A percentile compares a stretch with the other conserved stretches of the same genome.
These are phyloP conservation scores for Cordia subcordata DNA, from an alignment of 257 asterid species.

Conservation along the genomic window DNA sequence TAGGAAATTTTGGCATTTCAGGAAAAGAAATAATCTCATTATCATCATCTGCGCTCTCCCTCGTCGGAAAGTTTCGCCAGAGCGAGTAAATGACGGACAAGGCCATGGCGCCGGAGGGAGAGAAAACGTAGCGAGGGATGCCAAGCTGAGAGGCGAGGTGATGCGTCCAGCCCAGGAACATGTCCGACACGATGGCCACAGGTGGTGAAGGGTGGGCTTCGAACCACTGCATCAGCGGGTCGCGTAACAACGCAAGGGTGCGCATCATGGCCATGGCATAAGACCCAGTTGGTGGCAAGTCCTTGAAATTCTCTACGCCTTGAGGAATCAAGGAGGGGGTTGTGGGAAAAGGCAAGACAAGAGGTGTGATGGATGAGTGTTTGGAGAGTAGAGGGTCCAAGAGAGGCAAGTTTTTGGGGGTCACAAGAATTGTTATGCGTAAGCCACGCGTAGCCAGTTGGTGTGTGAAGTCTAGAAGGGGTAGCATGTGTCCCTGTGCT, in stretches of 20 bases:
- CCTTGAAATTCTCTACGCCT: constrained; percentile 70
- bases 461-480: constrained; percentile 58
- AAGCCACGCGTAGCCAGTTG: constrained; percentile 52
- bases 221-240: constrained; percentile 53
- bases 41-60: constrained; percentile 14
- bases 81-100: constrained; percentile 29
- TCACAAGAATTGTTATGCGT: constrained; percentile 56
- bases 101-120: constrained; percentile 63
- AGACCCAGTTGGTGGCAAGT: constrained; percentile 51
- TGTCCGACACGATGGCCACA: constrained; percentile 51
- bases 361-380: constrained; percentile 46
- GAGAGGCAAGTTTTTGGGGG: constrained; percentile 59
- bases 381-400: constrained; percentile 47
- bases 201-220: constrained; percentile 65
- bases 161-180: constrained; percentile 66
- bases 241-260: constrained; percentile 33
- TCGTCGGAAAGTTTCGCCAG: constrained; percentile 48
- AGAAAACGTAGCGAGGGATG: constrained; percentile 53
- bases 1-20: constrained; percentile 41
- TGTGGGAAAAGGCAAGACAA: constrained; percentile 61
- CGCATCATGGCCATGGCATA: constrained; percentile 30
- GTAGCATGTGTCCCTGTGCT: constrained; percentile 86
- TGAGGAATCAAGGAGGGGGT: constrained; percentile 43
- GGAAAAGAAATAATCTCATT: constrained; percentile 29
- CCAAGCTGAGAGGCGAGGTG: constrained; percentile 40